These are phyloP conservation scores for Penicillium psychrosexuale DNA, from an alignment of 2,329 filamentous ascomycete species.

Conservation along the genomic window DNA sequence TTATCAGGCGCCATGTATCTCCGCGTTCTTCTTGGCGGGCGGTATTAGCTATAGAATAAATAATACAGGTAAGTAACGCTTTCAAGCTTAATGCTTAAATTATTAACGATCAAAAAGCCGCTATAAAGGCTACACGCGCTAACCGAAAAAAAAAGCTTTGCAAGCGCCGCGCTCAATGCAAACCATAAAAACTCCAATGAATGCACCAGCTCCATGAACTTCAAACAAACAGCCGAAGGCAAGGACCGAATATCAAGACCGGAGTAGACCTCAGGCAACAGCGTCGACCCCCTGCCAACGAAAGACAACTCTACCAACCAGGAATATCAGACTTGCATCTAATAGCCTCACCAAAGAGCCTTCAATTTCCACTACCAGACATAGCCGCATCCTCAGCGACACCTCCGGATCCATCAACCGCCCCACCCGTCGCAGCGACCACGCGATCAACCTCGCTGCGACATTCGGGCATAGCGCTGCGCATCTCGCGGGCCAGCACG, in stretches of 20 bases:
- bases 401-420: not conserved
- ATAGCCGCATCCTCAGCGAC: not conserved
- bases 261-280: not conserved
- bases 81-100: not conserved
- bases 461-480: constrained; percentile 57
- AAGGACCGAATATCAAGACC: not conserved
- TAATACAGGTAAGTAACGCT: too few species aligned
- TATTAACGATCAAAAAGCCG: not conserved
- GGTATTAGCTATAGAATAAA: not conserved
- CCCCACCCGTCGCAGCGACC: constrained; percentile 41
- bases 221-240: not conserved
- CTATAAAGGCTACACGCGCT: not conserved
- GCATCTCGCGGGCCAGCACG: constrained; percentile 57
- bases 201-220: not conserved
- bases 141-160: not conserved
- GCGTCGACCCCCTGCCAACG: not conserved
- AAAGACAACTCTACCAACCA: not conserved
- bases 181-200: constrained; percentile 4
- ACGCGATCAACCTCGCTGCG: constrained; percentile 52
- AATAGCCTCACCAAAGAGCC: not conserved
- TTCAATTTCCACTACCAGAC: not conserved
- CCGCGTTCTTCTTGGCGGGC: not conserved
- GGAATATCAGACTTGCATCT: not conserved
- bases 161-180: not conserved
- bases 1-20: not conserved